Evolutionary conservation across 2,329 filamentous ascomycete species (phyloP), one percentile per base, ranked within the genome.

Genomic region (Neocucurbitaria cava): DNA sequence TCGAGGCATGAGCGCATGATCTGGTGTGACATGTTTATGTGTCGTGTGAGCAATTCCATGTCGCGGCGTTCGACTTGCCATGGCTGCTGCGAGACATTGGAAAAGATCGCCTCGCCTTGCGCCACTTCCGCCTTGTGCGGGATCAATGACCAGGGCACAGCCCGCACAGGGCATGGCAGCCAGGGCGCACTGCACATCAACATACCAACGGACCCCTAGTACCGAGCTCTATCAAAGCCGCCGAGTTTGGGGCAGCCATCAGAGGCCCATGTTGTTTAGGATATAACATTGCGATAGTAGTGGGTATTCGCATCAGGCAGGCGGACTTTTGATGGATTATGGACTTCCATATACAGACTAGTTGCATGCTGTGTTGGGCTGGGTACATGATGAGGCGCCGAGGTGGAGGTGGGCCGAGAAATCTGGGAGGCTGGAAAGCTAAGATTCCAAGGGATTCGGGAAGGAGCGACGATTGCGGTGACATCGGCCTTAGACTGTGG

Each of bases 41-140:
- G 24, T 40, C 38, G 18, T 7, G 38, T 40, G 18, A 40, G 20
- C 38, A 40, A 40, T 2, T 10, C 10, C n/a, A 11, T 3, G 38
- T 40, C 18, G 13, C 23, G 38, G 21, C 36, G 18, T 40, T 40
- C 38, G 18, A 21, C 38, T 40, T 40, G 20, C 38, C 11, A 40
- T 40, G 3, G 38, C 3, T 9, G 20, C 38, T 40, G 20, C 38
- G 21, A 21, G 41, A 43, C 30, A 31, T 26, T 15, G 41, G 23
- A 24, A n/a, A 40, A 40, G 38, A 43, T 36, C 44, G 46, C 24
- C 28, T 49, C 35, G 46, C 35, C 33, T 28, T 33, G 49, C 52
- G 52, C 52, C 52, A 54, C 46, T 54, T 39, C 52, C 46, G 52
- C 46, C 39, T 38, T 13, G 44, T 23, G 52, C 41, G 35, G 52